Percentiles rank a stretch among this genome's conserved stretches.
Conservation (phyloP, 2,329 filamentous ascomycete genomes). For the Fusarium protoensiforme region DNA sequence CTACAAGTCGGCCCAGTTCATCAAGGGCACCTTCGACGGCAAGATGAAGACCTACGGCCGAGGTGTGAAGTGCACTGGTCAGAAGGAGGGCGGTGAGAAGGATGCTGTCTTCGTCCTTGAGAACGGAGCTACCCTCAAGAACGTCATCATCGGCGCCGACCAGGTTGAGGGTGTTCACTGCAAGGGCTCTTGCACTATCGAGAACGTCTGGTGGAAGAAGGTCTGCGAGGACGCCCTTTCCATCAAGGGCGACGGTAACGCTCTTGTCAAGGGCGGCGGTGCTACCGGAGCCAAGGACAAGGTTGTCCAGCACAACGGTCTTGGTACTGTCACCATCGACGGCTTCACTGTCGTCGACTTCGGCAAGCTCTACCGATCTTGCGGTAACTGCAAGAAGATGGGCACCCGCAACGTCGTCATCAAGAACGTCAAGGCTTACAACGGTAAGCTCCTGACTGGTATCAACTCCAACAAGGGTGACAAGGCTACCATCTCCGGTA, state of each 20-base stretch:
- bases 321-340: constrained; percentile 39
- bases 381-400: constrained; percentile 42
- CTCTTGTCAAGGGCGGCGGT: constrained; percentile 35
- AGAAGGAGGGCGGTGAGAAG: constrained; percentile 25
- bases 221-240: constrained; percentile 38
- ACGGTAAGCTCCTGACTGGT: constrained; percentile 38
- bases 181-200: constrained; percentile 36
- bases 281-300: constrained; percentile 38
- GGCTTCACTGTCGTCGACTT: constrained; percentile 40
- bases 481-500: constrained; percentile 27
- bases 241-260: constrained; percentile 36
- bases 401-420: constrained; percentile 39
- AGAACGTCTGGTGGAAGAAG: constrained; percentile 41
- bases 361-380: constrained; percentile 41
- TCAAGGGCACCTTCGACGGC: constrained; percentile 34
- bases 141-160: constrained; percentile 35
- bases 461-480: constrained; percentile 43
- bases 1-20: constrained; percentile 29
- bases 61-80: constrained; percentile 35
- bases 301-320: constrained; percentile 41
- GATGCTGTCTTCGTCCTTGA: constrained; percentile 39
- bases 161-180: constrained; percentile 39
- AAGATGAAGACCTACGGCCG: constrained; percentile 39
- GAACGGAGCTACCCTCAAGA: constrained; percentile 38
- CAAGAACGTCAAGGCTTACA: constrained; percentile 39